A percentile compares a stretch with the other conserved stretches of the same genome.
These are phyloP conservation scores for Pugionium cornutum DNA, from an alignment of 345 rosid genomes.

Conservation along the genomic window DNA sequence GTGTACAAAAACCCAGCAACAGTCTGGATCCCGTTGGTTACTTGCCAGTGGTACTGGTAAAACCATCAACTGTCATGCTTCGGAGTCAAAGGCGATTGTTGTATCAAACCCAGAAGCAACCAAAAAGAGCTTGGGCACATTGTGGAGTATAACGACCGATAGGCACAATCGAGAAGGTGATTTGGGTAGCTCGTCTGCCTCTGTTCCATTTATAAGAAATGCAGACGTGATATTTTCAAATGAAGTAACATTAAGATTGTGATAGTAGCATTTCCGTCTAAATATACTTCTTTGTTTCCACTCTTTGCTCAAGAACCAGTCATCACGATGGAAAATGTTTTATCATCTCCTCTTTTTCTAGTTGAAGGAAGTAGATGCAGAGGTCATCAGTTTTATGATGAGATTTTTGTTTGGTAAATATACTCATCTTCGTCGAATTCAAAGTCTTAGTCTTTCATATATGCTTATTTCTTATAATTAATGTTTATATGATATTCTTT, in stretches of 20 bases:
- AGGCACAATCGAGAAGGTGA: slow-evolving; percentile 32
- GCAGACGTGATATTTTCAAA: slow-evolving; percentile 50
- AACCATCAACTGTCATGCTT: slow-evolving; percentile 42
- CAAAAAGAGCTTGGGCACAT: slow-evolving; percentile 39
- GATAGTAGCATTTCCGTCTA: slow-evolving; percentile 18
- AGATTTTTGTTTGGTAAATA: slow-evolving; percentile 21
- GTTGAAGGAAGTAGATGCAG: slow-evolving; percentile 17
- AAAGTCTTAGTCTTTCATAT: background rate
- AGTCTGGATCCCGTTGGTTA: slow-evolving; percentile 66
- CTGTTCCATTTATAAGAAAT: slow-evolving; percentile 51
- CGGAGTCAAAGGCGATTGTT: slow-evolving; percentile 49
- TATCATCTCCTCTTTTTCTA: background rate
- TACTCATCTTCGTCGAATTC: background rate
- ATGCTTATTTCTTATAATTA: background rate
- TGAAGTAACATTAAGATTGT: slow-evolving; percentile 32
- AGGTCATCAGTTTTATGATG: slow-evolving; percentile 4
- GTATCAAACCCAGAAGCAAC: slow-evolving; percentile 36
- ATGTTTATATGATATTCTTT: slow-evolving; percentile 8
- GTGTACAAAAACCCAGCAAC: slow-evolving; percentile 56
- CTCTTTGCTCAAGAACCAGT: background rate
- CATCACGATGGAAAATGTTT: background rate
- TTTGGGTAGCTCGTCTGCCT: slow-evolving; percentile 36
- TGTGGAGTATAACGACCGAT: slow-evolving; percentile 68
- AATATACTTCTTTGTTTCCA: background rate
- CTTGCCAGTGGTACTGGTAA: slow-evolving; percentile 56